A percentile compares a stretch with the other conserved stretches of the same genome.
Evolutionary conservation across 306 rosid species (phyloP).

Genomic region (Lithocarpus polystachyus): DNA sequence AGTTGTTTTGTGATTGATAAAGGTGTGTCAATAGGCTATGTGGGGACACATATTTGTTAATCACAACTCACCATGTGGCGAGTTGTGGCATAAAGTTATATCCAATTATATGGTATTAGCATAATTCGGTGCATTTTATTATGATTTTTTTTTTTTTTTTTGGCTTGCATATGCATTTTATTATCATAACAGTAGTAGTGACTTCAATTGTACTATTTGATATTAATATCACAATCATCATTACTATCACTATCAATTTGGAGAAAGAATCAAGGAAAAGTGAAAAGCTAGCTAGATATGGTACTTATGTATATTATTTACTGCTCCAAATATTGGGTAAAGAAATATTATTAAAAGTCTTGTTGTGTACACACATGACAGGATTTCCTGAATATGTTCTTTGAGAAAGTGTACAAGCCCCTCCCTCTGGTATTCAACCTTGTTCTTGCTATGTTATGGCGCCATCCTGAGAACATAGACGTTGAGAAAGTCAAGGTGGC

Average conservation of each 20-base stretch:
- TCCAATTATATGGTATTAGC: too few species aligned
- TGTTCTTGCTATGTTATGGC: constrained; percentile 63
- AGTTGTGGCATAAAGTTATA: too few species aligned
- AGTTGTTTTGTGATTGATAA: too few species aligned
- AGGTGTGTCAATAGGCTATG: too few species aligned
- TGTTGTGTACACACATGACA: constrained; percentile 1
- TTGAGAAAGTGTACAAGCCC: constrained; percentile 49
- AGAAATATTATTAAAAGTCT: background rate
- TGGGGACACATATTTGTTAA: too few species aligned
- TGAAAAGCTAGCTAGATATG: background rate
- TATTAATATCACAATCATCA: background rate
- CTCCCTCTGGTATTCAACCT: constrained; percentile 51
- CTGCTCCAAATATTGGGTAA: background rate
- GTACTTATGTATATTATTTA: too few species aligned
- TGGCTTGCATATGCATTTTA: too few species aligned
- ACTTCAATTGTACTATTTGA: background rate
- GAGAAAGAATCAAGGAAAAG: background rate
- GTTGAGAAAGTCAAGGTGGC: constrained; percentile 50
- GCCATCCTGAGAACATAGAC: constrained; percentile 62
- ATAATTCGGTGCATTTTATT: too few species aligned
- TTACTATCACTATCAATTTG: background rate
- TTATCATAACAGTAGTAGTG: too few species aligned
- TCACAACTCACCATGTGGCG: too few species aligned
- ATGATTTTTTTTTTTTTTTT: too few species aligned
- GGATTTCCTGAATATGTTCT: constrained; percentile 74